Base-by-base conservation (phyloP, 495 filamentous ascomycete species). In the Neurospora sp. region DNA sequence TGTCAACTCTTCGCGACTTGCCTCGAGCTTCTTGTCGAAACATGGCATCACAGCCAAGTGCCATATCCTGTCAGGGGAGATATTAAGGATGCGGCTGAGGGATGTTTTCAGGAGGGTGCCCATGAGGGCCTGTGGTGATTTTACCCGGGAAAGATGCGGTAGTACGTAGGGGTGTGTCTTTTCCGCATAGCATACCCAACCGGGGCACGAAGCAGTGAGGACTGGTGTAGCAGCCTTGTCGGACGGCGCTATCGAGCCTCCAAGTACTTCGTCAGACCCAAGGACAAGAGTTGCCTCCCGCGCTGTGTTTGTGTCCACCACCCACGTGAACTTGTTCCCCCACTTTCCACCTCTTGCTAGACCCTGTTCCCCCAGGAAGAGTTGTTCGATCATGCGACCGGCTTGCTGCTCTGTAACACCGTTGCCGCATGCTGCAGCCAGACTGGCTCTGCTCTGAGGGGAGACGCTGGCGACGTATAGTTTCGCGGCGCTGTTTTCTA, bases 11-110 rank as follows among this genome's bases (percentile, higher is more conserved):
- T 92, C 92, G 27, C 96, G 90, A 72, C 93, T 96, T 9, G 95
- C 96, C 82, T 99, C 96, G 16, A 99, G 89, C 82, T 99, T 99
- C 84, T 99, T 99, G 83, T 99, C 96, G 80, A 99, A 99, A 80
- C 96, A 99, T 31, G 96, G 96, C 96, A 98, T 98, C 41, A 99
- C 85, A 5, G 94, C 93, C 49, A 98, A 80, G 80, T 98, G 93
- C 93, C 96, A 99, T 80, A 98, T 94, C 70, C 90, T 89, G 73
- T 92, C 91, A 0, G 94, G 91, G 1, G 91, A 81, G 8, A 97
- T 87, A 12, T 90, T 88, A 54, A 93, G 85, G 49, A 83, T 86
- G 74, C 88, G 89, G 80, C 90, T 92, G 23, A 99, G 80, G 10
- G 91, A 88, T 0, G 93, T 93, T 77, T 99, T 99, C 39, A 98